Percentiles rank a stretch among this genome's conserved stretches.
Conservation (phyloP, 768 basidiomycete genomes). For the Termitomyces eurrhizus region DNA sequence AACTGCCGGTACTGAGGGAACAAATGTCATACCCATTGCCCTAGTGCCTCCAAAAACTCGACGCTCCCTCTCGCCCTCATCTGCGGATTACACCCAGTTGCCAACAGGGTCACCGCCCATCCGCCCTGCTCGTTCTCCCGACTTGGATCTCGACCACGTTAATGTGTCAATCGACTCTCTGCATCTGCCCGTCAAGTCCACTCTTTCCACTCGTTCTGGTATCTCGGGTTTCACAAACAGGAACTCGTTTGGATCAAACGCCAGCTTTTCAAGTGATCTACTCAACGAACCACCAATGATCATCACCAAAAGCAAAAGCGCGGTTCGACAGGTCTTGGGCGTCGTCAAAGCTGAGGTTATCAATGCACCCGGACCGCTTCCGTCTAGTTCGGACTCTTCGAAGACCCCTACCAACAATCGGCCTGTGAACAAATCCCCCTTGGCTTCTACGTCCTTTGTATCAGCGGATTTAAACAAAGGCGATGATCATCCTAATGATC, state of each 20-base stretch:
- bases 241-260: constrained; percentile 70
- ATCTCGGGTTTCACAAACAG: constrained; percentile 50
- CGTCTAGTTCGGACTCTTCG: constrained; percentile 35
- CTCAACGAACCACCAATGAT: constrained; percentile 81
- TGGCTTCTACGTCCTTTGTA: constrained; percentile 69
- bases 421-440: constrained; percentile 56
- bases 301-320: constrained; percentile 62
- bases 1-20: constrained; percentile 74
- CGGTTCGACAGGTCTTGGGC: constrained; percentile 69
- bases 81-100: constrained; percentile 24
- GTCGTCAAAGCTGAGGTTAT: constrained; percentile 80
- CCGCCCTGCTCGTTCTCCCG: constrained; percentile 56
- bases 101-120: constrained; percentile 41
- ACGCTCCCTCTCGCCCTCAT: constrained; percentile 25
- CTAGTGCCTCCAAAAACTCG: constrained; percentile 60
- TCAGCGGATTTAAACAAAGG: constrained; percentile 54
- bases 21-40: constrained; percentile 87
- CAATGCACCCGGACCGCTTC: constrained; percentile 45
- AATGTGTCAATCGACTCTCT: constrained; percentile 55
- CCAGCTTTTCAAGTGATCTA: constrained; percentile 76
- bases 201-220: constrained; percentile 52
- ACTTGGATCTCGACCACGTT: constrained; percentile 59
- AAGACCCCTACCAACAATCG: constrained; percentile 38
- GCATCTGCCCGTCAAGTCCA: constrained; percentile 31
- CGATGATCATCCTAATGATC: constrained; percentile 56